These are phyloP conservation scores for Colletotrichum navitas DNA, from an alignment of 2,329 filamentous ascomycete species.

Conservation along the genomic window DNA sequence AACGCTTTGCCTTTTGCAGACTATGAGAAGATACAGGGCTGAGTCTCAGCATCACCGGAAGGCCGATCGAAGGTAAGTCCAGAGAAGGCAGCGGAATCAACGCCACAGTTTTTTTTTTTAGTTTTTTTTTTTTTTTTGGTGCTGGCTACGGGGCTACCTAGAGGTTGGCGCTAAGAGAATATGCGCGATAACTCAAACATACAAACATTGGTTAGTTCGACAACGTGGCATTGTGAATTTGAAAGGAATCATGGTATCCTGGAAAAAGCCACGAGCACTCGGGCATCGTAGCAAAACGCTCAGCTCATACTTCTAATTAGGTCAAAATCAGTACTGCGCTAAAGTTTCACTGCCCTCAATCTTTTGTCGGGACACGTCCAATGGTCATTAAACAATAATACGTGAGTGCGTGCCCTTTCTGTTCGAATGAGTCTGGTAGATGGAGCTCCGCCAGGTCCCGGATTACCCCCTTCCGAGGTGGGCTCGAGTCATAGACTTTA, in stretches of 20 bases:
- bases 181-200: background rate
- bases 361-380: background rate
- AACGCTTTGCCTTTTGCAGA: background rate
- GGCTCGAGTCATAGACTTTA: constrained; percentile 28
- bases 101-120: background rate
- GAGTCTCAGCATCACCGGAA: too few species aligned
- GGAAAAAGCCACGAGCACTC: background rate
- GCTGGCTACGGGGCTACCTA: background rate
- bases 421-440: background rate
- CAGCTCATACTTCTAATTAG: background rate
- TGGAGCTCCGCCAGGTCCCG: constrained; percentile 6
- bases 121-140: too few species aligned
- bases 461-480: constrained; percentile 9
- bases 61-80: background rate
- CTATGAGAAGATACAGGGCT: background rate
- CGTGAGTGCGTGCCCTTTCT: background rate
- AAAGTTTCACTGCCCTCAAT: background rate
- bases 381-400: background rate
- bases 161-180: background rate
- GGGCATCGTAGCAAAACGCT: background rate
- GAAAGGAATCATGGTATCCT: background rate
- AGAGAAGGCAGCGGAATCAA: background rate
- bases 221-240: background rate
- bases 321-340: background rate
- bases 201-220: background rate